A percentile compares a stretch with the other conserved stretches of the same genome.
Evolutionary conservation across 805 yeast genomes (phyloP).

Genomic region (Barnettozyma salicaria): DNA sequence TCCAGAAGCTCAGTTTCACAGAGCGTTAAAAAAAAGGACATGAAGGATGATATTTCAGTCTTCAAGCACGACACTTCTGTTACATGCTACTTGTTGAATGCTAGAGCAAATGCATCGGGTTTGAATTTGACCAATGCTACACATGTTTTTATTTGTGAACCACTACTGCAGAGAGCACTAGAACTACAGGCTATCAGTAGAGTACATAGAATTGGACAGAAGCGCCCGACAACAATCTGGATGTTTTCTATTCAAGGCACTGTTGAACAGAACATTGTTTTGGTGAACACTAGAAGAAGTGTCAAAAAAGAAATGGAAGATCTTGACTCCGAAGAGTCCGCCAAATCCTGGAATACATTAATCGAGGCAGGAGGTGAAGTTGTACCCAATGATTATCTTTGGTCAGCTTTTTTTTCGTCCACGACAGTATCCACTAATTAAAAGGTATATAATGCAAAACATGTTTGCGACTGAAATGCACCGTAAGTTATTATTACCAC

Average conservation of each 20-base stretch:
- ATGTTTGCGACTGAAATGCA: too few relatives aligned
- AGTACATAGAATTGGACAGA: constrained; percentile 90
- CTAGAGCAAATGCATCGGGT: constrained; percentile 86
- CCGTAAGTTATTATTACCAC: too few relatives aligned
- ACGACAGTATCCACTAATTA: too few relatives aligned
- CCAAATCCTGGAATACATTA: constrained; percentile 44
- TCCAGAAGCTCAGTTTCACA: constrained; percentile 30
- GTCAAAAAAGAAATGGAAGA: constrained; percentile 30
- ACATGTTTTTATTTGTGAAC: constrained; percentile 89
- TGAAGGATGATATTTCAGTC: constrained; percentile 38
- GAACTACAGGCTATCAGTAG: constrained; percentile 91
- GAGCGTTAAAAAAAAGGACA: neutral
- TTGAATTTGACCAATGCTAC: constrained; percentile 86
- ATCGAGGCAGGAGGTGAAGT: constrained; percentile 51
- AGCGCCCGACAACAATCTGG: constrained; percentile 80
- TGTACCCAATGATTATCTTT: constrained; percentile 51
- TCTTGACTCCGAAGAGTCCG: constrained; percentile 51
- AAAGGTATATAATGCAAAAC: too few relatives aligned
- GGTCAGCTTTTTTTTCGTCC: constrained; percentile 58
- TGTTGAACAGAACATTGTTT: constrained; percentile 82
- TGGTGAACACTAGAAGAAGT: constrained; percentile 59
- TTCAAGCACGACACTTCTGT: constrained; percentile 56
- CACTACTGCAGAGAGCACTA: constrained; percentile 78
- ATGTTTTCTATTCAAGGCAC: constrained; percentile 78
- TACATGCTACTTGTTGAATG: constrained; percentile 84